phyloP scores from a whole-genome alignment of 306 rosid genomes.

The Pyrus pyrifolia region DNA sequence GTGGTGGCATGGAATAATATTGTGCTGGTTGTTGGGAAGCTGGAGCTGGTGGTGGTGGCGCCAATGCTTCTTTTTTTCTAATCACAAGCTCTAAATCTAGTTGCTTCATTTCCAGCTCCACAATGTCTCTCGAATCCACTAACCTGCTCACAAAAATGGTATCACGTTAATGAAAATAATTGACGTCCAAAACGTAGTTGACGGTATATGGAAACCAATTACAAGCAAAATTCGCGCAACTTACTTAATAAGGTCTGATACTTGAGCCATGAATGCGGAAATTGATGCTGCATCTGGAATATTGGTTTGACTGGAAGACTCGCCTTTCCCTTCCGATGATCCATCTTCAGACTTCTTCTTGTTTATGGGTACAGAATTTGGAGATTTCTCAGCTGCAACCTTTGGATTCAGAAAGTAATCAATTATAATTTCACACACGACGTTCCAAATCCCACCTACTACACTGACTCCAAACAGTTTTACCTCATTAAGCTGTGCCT shows the following conservation, averaged over 20 bases:
- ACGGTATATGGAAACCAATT: background rate
- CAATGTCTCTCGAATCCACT: slow-evolving; percentile 90
- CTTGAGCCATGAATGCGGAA: slow-evolving; percentile 70
- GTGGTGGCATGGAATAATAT: slow-evolving; percentile 25
- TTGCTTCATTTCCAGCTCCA: slow-evolving; percentile 79
- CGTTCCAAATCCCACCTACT: background rate
- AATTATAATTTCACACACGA: background rate
- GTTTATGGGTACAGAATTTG: slow-evolving; percentile 56
- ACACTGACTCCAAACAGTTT: background rate
- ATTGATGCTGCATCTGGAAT: slow-evolving; percentile 42
- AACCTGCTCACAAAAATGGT: slow-evolving; percentile 43
- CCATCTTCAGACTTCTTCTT: slow-evolving; percentile 28
- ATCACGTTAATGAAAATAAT: background rate
- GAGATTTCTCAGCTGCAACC: slow-evolving; percentile 44
- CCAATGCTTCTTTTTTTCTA: slow-evolving; percentile 76
- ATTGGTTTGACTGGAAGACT: slow-evolving; percentile 24
- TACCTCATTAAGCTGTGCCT: slow-evolving; percentile 49
- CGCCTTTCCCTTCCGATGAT: slow-evolving; percentile 33
- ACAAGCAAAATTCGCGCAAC: slow-evolving; percentile 1
- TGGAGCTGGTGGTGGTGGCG: slow-evolving; percentile 34
- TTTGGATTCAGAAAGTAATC: slow-evolving; percentile 15
- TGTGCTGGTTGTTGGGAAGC: slow-evolving; percentile 26
- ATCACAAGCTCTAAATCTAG: slow-evolving; percentile 57
- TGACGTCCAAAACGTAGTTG: background rate
- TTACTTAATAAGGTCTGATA: slow-evolving; percentile 83